These are phyloP conservation scores for Wickerhamomyces queroliae DNA, from an alignment of 805 yeast species.

Conservation along the genomic window DNA sequence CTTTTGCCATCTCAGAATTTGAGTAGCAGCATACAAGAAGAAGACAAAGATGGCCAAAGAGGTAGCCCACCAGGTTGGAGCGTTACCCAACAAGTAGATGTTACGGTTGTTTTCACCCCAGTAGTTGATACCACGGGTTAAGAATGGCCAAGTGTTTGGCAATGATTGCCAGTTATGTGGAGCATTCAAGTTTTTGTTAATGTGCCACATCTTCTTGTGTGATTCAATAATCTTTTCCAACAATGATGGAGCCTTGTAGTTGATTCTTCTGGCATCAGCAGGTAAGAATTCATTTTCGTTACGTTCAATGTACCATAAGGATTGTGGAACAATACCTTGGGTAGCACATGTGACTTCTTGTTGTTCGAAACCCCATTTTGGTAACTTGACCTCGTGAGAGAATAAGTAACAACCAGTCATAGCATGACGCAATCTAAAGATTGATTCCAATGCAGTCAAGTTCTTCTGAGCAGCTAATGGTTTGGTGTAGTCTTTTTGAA, in stretches of 20 bases:
- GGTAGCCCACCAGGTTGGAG: slow-evolving; percentile 74
- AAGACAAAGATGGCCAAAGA: slow-evolving; percentile 49
- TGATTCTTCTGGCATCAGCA: slow-evolving; percentile 38
- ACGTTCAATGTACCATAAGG: slow-evolving; percentile 71
- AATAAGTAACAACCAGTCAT: slow-evolving; percentile 74
- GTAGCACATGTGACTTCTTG: slow-evolving; percentile 80
- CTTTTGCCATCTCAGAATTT: slow-evolving; percentile 58
- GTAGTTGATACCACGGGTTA: slow-evolving; percentile 75
- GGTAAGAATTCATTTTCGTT: slow-evolving; percentile 47
- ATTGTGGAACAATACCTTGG: slow-evolving; percentile 54
- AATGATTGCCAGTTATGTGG: slow-evolving; percentile 68
- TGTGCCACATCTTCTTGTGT: slow-evolving; percentile 72
- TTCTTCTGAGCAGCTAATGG: slow-evolving; percentile 46
- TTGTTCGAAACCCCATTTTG: slow-evolving; percentile 80
- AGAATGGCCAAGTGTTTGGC: slow-evolving; percentile 72
- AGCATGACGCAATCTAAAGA: slow-evolving; percentile 72
- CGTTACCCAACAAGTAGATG: slow-evolving; percentile 72
- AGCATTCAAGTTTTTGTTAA: slow-evolving; percentile 62
- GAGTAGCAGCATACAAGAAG: slow-evolving; percentile 35
- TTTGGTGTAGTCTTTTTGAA: slow-evolving; percentile 47
- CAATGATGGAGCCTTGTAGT: slow-evolving; percentile 50
- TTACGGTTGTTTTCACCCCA: slow-evolving; percentile 61
- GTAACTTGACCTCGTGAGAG: slow-evolving; percentile 70
- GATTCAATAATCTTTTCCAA: slow-evolving; percentile 58
- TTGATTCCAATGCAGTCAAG: slow-evolving; percentile 61